These are phyloP conservation scores for Bipolaris sorokiniana DNA, from an alignment of 2,329 filamentous ascomycete genomes.

Conservation along the genomic window DNA sequence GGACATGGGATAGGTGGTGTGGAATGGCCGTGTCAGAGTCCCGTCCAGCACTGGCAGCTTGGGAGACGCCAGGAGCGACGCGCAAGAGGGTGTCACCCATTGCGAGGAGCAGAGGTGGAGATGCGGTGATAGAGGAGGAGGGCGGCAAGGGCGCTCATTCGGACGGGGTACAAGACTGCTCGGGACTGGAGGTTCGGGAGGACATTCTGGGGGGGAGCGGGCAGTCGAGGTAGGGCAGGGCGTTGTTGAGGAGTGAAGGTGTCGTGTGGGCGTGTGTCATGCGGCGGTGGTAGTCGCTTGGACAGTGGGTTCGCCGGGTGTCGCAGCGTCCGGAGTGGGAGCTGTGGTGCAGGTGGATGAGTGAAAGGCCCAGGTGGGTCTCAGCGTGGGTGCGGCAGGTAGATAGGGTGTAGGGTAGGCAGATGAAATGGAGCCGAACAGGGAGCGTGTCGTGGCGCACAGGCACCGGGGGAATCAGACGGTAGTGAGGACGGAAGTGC, in stretches of 20 bases:
- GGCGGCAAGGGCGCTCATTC: constrained; percentile 36
- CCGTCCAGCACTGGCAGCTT: constrained; percentile 14
- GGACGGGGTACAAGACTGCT: constrained; percentile 30
- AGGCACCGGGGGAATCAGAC: constrained; percentile 19
- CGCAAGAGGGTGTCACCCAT: constrained; percentile 39
- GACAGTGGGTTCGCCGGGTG: constrained; percentile 4
- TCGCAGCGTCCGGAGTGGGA: constrained; percentile 1
- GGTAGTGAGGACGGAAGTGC: constrained; percentile 25
- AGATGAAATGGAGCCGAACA: too few species aligned
- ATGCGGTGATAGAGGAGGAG: constrained; percentile 12
- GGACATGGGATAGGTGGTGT: constrained; percentile 27
- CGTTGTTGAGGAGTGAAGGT: not conserved
- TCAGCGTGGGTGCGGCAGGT: not conserved
- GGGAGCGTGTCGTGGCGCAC: constrained; percentile 13
- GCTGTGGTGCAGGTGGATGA: constrained; percentile 1
- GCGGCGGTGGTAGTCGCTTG: not conserved
- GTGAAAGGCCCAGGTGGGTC: constrained; percentile 9
- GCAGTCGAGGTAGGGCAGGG: constrained; percentile 1
- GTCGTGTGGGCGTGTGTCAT: constrained; percentile 1
- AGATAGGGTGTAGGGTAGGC: not conserved
- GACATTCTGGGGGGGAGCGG: constrained; percentile 26
- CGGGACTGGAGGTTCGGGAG: constrained; percentile 27
- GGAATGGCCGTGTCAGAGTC: constrained; percentile 19
- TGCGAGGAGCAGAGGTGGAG: constrained; percentile 23
- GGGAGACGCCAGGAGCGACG: constrained; percentile 21